These are phyloP conservation scores for Solanum corneliomulleri DNA, from an alignment of 257 asterid genomes.

Conservation along the genomic window DNA sequence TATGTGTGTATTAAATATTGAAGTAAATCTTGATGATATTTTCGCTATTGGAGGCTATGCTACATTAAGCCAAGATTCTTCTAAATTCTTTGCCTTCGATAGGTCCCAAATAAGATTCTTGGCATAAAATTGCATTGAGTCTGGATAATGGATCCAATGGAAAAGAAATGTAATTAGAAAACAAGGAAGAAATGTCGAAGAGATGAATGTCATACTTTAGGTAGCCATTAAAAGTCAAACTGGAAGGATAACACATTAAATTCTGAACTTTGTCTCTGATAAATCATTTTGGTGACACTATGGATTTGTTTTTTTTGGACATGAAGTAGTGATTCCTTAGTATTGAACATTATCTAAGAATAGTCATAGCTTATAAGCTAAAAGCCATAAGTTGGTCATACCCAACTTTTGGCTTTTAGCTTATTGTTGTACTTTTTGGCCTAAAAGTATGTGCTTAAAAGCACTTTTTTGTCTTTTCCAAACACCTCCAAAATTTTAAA, in stretches of 20 bases:
- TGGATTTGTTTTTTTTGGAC: neutral
- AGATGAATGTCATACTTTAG: neutral
- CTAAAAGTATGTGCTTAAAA: neutral
- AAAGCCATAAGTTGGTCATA: neutral
- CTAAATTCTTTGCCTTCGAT: neutral
- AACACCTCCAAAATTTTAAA: neutral
- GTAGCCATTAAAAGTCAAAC: neutral
- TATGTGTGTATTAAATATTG: neutral
- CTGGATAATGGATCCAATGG: neutral
- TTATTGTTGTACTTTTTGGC: neutral
- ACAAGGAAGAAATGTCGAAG: neutral
- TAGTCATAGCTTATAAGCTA: neutral
- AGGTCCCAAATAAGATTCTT: neutral
- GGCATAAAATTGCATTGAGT: neutral
- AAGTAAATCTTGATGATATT: neutral
- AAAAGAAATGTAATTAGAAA: neutral
- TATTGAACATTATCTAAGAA: neutral
- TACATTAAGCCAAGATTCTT: neutral
- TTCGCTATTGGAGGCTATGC: neutral
- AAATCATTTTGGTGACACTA: neutral
- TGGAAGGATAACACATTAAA: neutral
- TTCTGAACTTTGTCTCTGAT: neutral
- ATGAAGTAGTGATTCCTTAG: neutral
- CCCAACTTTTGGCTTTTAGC: neutral
- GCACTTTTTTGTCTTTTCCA: neutral